phyloP scores from a whole-genome alignment of 495 filamentous ascomycete genomes.

The Aspergillus cristatus region DNA sequence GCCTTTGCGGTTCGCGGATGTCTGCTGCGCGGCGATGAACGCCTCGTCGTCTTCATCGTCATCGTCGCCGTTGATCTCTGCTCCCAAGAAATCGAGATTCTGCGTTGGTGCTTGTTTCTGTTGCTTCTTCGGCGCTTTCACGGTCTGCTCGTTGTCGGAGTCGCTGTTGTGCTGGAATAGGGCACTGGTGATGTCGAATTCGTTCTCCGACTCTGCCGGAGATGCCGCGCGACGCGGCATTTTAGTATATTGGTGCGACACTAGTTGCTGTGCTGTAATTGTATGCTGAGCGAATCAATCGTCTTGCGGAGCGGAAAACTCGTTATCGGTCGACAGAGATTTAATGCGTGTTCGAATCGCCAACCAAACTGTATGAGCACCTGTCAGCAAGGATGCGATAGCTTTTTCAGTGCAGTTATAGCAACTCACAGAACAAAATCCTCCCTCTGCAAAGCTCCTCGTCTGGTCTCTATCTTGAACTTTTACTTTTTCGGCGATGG shows the following conservation, averaged over 20 bases:
- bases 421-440: background rate
- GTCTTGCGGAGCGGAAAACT: too few relatives aligned
- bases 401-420: too few relatives aligned
- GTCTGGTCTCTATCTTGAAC: constrained; percentile 6
- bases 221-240: constrained; percentile 63
- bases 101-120: constrained; percentile 20
- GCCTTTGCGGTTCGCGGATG: constrained; percentile 75
- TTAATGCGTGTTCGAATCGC: too few relatives aligned
- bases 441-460: background rate
- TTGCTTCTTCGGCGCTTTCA: constrained; percentile 15
- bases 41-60: constrained; percentile 67
- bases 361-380: too few relatives aligned
- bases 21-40: constrained; percentile 80
- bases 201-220: constrained; percentile 77
- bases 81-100: constrained; percentile 38
- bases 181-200: constrained; percentile 77
- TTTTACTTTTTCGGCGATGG: constrained; percentile 11
- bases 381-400: too few relatives aligned
- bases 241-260: constrained; percentile 2
- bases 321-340: too few relatives aligned
- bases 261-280: background rate
- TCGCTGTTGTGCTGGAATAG: constrained; percentile 58
- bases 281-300: too few relatives aligned
- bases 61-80: constrained; percentile 26
- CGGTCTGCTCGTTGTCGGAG: constrained; percentile 28